phyloP scores from a whole-genome alignment of 768 basidiomycete species.

The Amanita rimosa region DNA sequence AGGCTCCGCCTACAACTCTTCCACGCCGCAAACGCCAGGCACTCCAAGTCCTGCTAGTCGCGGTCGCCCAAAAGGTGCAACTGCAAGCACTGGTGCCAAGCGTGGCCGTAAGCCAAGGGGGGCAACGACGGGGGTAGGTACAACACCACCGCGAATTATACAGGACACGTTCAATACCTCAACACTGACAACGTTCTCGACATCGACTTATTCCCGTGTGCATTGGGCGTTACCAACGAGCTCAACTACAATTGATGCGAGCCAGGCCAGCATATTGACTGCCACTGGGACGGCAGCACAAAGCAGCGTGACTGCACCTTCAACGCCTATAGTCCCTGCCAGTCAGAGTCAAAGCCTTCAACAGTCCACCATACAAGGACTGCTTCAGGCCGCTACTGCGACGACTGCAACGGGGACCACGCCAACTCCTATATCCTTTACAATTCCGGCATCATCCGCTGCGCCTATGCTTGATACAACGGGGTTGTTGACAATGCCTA shows the following conservation, averaged over 20 bases:
- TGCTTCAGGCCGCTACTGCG: background rate
- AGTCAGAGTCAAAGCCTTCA: conserved; percentile 1
- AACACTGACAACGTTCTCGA: background rate
- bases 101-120: conserved; percentile 38
- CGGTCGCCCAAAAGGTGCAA: conserved; percentile 21
- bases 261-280: background rate
- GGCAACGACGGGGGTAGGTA: conserved; percentile 15
- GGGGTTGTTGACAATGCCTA: conserved; percentile 13
- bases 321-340: background rate
- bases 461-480: conserved; percentile 11
- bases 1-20: background rate
- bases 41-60: conserved; percentile 20
- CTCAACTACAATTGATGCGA: conserved; percentile 5
- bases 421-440: background rate
- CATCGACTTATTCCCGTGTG: conserved; percentile 4
- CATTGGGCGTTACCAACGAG: conserved; percentile 8
- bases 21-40: conserved; percentile 1
- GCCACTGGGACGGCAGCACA: conserved; percentile 3
- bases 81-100: conserved; percentile 23
- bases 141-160: conserved; percentile 19
- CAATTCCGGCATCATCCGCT: background rate
- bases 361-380: background rate
- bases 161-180: conserved; percentile 9
- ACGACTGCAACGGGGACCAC: conserved; percentile 2
- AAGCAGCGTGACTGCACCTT: background rate